Evolutionary conservation across 1,284 basidiomycete species (phyloP), one percentile per base, ranked within the genome.

Genomic region (Sparassis latifolia): DNA sequence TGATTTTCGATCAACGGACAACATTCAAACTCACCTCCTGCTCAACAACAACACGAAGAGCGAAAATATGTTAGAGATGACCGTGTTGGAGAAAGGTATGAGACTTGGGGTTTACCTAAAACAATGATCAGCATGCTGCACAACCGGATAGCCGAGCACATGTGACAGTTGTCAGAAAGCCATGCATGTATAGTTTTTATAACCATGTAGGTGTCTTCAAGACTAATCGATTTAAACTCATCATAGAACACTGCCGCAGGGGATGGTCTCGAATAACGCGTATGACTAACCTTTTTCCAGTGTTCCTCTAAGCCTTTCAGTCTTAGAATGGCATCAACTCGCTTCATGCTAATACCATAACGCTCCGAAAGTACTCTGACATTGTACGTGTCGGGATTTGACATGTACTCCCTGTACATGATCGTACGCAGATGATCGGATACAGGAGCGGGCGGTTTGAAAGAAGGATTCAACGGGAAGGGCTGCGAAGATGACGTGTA

Each of bases 161-260:
- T 20, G 20, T 20, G 20, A 20, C 20, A 20, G 20, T 20, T 20
- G 53, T 74, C 73, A 75, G 71, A 70, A 76, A 77, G 70, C 65
- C 62, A 70, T 70, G 67, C 63, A 71, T 71, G 64, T 65, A 63
- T 63, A 58, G 52, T 61, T 56, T 58, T 63, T 77, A 67, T 79
- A 85, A 85, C 82, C 84, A 85, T 77, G 64, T 55, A 58, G 31
- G 12, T 62, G 82, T 89, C 87, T 88, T 84, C 68, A 89, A 89
- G 87, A 90, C 86, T 89, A 89, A 90, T 89, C 86, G 83, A 77
- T 77, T 76, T 73, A 58, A 58, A 72, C 69, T 78, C 86, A 87
- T 88, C 86, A 76, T 60, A 52, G 53, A 58, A 47, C 33, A 51
- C 43, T 42, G 47, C 30, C 45, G 39, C 33, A 48, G 45, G 32